Base-by-base conservation (phyloP, 768 basidiomycete genomes). In the Lyophyllum atratum region DNA sequence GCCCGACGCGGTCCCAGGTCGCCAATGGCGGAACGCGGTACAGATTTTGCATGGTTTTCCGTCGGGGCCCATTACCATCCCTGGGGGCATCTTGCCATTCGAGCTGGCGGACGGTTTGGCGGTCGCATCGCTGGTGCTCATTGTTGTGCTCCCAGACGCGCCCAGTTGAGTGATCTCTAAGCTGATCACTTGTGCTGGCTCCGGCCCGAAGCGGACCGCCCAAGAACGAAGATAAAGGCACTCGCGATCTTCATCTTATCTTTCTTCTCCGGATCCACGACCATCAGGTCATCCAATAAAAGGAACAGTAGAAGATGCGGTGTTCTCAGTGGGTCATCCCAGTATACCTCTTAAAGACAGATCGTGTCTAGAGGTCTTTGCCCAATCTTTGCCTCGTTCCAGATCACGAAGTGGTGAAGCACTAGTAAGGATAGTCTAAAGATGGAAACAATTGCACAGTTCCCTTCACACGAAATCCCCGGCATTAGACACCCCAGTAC, bases 31-130 rank as follows among this genome's bases (percentile, higher is more conserved):
- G 71, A 91, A 92, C 28, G 89, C 87, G 22, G 86, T 90, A 65
- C 94, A 95, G 26, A 92, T 86, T 75, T 93, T 96, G 80, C 96
- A 98, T 0, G 92, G 93, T 71, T 95, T 97, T 19, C 96, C 95
- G 61, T 98, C 93, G 12, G 93, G 90, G 1, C 92, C 95, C 62
- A 98, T 74, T 54, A 95, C 83, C 80, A 93, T 87, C 2, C 93
- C 93, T 7, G 92, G 89, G 0, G 91, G 89, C 26, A 89, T 66
- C n/a, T 72, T 58, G 12, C 34, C 49, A 17, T 46, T 58, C n/a
- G 56, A 28, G 26, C 29, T 54, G 9, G 56, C 15, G 22, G 44
- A 51, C 17, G 54, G 42, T 28, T n/a, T 48, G 17, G 52, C 33
- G 17, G 48, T 40, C 10, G 39, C 40, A 40, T 33, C n/a, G 40